phyloP scores from a whole-genome alignment of 2,329 filamentous ascomycete genomes.

The Alternaria brassicae region DNA sequence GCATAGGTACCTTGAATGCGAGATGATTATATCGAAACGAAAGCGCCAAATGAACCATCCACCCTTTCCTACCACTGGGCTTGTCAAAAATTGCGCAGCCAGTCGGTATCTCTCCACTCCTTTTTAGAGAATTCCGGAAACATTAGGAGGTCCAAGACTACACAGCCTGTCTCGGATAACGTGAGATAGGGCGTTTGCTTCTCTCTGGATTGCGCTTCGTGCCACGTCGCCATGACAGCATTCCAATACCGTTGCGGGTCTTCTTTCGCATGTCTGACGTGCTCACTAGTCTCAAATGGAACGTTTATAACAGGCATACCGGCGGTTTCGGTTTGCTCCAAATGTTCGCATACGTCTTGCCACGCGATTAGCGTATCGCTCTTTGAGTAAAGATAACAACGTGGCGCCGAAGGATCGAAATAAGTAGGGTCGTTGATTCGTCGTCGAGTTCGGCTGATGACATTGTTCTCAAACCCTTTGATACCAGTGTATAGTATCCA shows the following conservation, averaged over 20 bases:
- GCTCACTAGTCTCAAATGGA: conserved; percentile 63
- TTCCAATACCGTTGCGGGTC: conserved; percentile 65
- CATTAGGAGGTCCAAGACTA: background rate
- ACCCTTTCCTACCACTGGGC: background rate
- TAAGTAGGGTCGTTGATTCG: conserved; percentile 21
- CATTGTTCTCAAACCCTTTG: conserved; percentile 31
- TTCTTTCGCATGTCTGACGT: conserved; percentile 66
- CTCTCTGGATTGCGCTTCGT: background rate
- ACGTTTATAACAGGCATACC: conserved; percentile 59
- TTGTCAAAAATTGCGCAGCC: background rate
- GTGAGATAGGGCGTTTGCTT: background rate
- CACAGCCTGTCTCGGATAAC: background rate
- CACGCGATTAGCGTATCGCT: conserved; percentile 63
- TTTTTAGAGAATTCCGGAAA: background rate
- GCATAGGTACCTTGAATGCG: background rate
- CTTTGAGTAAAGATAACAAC: conserved; percentile 65
- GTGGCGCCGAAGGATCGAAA: conserved; percentile 43
- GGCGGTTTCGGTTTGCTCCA: conserved; percentile 51
- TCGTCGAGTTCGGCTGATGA: conserved; percentile 25
- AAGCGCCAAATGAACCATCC: background rate
- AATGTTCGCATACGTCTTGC: conserved; percentile 62
- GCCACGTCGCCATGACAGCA: conserved; percentile 33
- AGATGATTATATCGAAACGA: background rate
- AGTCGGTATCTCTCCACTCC: background rate
- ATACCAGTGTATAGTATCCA: conserved; percentile 28